phyloP scores from a whole-genome alignment of 768 basidiomycete genomes.

The Leucocoprinus sp. region DNA sequence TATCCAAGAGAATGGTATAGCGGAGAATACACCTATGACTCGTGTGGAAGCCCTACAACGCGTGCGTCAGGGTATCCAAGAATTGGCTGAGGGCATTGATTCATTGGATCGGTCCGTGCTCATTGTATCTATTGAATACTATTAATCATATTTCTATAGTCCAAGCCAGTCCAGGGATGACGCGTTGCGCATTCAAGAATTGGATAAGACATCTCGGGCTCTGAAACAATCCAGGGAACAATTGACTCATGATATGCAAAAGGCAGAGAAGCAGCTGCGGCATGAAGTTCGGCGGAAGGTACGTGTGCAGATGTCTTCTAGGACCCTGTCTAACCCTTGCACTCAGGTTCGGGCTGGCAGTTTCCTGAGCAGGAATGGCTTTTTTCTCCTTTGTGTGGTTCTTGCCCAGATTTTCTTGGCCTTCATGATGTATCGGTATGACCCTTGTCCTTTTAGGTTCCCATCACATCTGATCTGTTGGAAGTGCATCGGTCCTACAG shows the following conservation, averaged over 20 bases:
- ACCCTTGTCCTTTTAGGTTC: neutral
- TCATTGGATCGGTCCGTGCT: conserved; percentile 49
- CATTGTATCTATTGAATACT: too few species aligned
- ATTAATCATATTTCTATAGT: conserved; percentile 2
- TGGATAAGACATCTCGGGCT: conserved; percentile 44
- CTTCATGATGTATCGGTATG: conserved; percentile 53
- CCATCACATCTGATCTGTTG: neutral
- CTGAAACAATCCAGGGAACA: conserved; percentile 43
- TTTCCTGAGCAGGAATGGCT: conserved; percentile 11
- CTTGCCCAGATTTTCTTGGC: conserved; percentile 38
- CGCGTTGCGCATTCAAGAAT: conserved; percentile 36
- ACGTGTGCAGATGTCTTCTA: neutral
- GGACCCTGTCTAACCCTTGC: neutral
- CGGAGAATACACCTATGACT: conserved; percentile 16
- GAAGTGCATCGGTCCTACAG: conserved; percentile 37
- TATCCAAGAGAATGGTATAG: conserved; percentile 15
- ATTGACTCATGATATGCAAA: conserved; percentile 31
- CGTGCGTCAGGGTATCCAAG: conserved; percentile 50
- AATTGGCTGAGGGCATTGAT: conserved; percentile 46
- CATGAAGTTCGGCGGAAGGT: conserved; percentile 8
- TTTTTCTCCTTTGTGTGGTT: conserved; percentile 16
- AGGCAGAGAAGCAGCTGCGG: conserved; percentile 29
- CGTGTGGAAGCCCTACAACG: conserved; percentile 47
- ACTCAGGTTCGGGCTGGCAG: conserved; percentile 1
- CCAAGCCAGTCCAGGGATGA: conserved; percentile 19